phyloP scores from a whole-genome alignment of 1,284 basidiomycete species.

The Moesziomyces globuligerus region DNA sequence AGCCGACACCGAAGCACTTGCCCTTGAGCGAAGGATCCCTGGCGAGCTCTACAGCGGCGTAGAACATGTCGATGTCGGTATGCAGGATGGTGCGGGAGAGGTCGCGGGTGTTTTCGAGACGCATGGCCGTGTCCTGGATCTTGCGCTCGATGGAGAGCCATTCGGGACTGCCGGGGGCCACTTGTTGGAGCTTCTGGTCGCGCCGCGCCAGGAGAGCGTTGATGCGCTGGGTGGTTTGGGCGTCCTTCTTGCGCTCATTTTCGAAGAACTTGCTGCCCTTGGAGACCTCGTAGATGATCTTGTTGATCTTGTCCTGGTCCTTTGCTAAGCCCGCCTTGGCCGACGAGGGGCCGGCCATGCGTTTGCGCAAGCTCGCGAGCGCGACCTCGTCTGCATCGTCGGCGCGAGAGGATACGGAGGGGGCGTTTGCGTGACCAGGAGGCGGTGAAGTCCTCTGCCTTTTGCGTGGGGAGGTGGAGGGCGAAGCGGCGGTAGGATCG shows the following conservation, averaged over 20 bases:
- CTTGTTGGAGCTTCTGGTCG: conserved; percentile 46
- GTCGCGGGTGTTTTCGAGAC: conserved; percentile 82
- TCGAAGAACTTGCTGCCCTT: conserved; percentile 68
- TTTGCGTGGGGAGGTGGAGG: conserved; percentile 39
- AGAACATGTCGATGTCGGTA: conserved; percentile 71
- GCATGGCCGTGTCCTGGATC: conserved; percentile 69
- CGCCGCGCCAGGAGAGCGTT: conserved; percentile 64
- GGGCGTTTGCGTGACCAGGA: neutral
- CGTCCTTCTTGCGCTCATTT: conserved; percentile 85
- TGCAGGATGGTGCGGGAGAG: conserved; percentile 85
- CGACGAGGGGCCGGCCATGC: conserved; percentile 62
- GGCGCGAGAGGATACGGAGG: neutral
- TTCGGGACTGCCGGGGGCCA: conserved; percentile 34
- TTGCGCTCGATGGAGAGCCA: conserved; percentile 48
- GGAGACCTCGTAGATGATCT: conserved; percentile 62
- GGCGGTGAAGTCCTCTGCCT: conserved; percentile 20
- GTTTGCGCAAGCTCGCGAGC: conserved; percentile 49
- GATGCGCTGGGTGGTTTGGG: conserved; percentile 79
- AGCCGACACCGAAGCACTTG: conserved; percentile 62
- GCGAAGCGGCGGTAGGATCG: conserved; percentile 39
- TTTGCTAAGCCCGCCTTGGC: conserved; percentile 63
- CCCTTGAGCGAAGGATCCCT: conserved; percentile 80
- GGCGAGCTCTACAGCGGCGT: conserved; percentile 72
- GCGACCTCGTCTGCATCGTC: conserved; percentile 36
- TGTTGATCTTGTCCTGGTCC: conserved; percentile 59